Evolutionary conservation across 306 rosid genomes (phyloP), one percentile per base, ranked within the genome.

Genomic region (Quercus engelmannii): DNA sequence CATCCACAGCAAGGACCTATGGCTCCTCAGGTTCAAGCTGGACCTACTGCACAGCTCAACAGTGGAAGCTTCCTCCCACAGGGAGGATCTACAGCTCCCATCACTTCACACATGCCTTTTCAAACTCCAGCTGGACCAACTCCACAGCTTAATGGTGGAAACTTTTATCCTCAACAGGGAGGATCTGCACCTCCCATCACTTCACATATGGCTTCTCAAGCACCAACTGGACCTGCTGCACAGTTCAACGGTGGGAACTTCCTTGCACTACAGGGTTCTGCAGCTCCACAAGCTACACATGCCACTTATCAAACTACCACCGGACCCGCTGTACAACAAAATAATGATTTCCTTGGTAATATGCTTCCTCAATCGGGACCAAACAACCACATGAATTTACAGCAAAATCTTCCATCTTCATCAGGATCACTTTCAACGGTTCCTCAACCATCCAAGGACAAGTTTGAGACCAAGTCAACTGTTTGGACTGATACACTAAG

Each of bases 401-500:
- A 76, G n/a, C 85, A 83, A 80, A 49, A 69, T 55, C 77, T 73
- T 85, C 83, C 93, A 62, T 68, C 78, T 14, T 85, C 92, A 33
- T 56, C 79, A 1, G 89, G 86, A 74, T 65, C 96, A 80, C 87
- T 76, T 78, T 41, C 93, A 55, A 13, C 77, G 33, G 90, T 80
- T 77, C 65, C 92, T 79, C 92, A 87, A 74, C 90, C 95, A 67
- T 59, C 96, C n/a, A 90, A 87, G 84, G 95, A 90, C 78, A 91
- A 96, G 86, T 96, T 96, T 71, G 94, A 89, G 81, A 84, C 99
- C 82, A 96, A 93, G 81, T 96, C 99, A 83, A 88, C 98, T 68
- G 99, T 96, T 80, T 96, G 99, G 99, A 74, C 97, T 0, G 99
- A 96, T 86, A 96, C 99, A 46, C 85, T 96, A 43, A 96, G 91